Evolutionary conservation across 495 filamentous ascomycete genomes (phyloP).

Genomic region (Aspergillus wentii): DNA sequence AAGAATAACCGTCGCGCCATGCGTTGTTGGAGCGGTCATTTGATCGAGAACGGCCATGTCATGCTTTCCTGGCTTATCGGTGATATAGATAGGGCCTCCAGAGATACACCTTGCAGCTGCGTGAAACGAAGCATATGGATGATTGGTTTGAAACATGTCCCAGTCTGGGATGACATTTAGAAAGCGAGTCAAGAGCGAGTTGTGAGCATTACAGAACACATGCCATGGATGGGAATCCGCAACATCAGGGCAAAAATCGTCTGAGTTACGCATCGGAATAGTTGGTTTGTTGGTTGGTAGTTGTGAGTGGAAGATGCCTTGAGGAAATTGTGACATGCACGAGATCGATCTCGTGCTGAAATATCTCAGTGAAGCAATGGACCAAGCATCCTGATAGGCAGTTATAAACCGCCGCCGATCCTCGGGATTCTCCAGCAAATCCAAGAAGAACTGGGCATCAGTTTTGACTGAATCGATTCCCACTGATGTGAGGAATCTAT

Average conservation of each 20-base stretch:
- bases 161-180: conserved; percentile 82
- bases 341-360: conserved; percentile 76
- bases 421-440: conserved; percentile 62
- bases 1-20: conserved; percentile 69
- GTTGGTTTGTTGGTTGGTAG: conserved; percentile 66
- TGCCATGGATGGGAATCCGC: conserved; percentile 84
- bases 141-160: conserved; percentile 97
- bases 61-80: conserved; percentile 80
- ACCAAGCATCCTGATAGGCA: conserved; percentile 85
- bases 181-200: conserved; percentile 71
- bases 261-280: conserved; percentile 76
- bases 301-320: conserved; percentile 78
- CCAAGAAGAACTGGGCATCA: conserved; percentile 83
- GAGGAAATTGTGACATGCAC: conserved; percentile 87
- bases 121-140: conserved; percentile 74
- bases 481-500: conserved; percentile 62
- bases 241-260: conserved; percentile 88
- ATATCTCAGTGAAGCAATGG: conserved; percentile 65
- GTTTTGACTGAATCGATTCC: conserved; percentile 86
- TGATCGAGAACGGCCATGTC: conserved; percentile 66
- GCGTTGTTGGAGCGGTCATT: conserved; percentile 66
- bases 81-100: conserved; percentile 91
- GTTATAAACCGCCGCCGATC: conserved; percentile 63
- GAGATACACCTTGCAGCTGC: conserved; percentile 85
- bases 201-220: conserved; percentile 90